Evolutionary conservation across 1,284 basidiomycete species (phyloP).

Genomic region (Sanghuangporus baumii): DNA sequence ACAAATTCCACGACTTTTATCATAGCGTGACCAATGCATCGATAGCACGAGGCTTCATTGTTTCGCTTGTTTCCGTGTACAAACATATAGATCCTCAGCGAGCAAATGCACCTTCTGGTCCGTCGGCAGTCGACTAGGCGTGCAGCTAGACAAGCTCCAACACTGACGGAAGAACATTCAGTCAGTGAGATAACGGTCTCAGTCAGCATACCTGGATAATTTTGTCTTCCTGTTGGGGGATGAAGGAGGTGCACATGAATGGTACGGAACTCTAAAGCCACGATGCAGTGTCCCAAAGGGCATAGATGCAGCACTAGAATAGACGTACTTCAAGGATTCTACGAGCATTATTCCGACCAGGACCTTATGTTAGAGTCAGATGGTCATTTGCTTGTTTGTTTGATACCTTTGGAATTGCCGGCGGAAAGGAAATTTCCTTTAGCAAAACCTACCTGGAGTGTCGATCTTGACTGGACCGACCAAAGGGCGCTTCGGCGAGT

Average conservation of each 20-base stretch:
- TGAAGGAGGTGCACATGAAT: not conserved
- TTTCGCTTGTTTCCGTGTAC: constrained; percentile 1
- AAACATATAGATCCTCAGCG: not conserved
- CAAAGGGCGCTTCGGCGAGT: not conserved
- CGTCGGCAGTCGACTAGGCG: not conserved
- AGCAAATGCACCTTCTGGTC: not conserved
- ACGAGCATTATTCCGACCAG: no score
- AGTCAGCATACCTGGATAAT: no score
- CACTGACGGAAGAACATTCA: no score
- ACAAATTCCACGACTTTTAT: not conserved
- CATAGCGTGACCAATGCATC: not conserved
- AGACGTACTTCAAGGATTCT: no score
- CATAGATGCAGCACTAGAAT: no score
- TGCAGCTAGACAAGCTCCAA: not conserved
- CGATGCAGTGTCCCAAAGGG: no score
- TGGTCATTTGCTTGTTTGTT: no score
- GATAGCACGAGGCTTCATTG: not conserved
- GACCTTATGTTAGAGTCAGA: no score
- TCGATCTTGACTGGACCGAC: not conserved
- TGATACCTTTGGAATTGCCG: no score
- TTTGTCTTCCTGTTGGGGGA: not conserved
- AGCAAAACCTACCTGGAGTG: not conserved
- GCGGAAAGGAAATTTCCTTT: no score
- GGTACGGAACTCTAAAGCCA: no score
- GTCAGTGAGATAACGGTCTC: no score